Evolutionary conservation across 23 red algal species (phyloP).

Genomic region (Gracilaria domingensis): DNA sequence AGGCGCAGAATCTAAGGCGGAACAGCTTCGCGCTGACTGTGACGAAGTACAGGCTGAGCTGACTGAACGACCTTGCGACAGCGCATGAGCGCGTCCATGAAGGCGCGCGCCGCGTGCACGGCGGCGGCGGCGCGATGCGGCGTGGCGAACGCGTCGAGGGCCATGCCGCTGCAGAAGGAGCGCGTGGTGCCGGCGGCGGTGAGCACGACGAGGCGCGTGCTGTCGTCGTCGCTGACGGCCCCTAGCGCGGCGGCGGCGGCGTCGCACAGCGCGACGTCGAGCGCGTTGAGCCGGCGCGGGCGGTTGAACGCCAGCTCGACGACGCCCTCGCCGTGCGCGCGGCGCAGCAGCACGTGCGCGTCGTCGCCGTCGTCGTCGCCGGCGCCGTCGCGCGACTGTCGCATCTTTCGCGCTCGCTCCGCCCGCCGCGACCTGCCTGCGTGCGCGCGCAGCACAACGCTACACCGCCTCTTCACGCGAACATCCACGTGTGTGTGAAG

Average conservation of each 20-base stretch:
- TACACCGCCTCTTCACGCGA: no score
- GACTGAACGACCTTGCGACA: conserved; percentile 55
- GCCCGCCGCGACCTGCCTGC: no score
- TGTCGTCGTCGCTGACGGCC: not conserved
- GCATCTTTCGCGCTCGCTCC: no score
- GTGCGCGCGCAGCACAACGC: no score
- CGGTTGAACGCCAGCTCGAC: conserved; percentile 56
- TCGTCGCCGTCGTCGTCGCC: not conserved
- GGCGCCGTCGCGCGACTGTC: no score
- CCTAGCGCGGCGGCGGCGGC: conserved; percentile 15
- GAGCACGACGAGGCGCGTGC: conserved; percentile 32
- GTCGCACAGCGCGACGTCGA: conserved; percentile 28
- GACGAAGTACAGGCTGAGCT: conserved; percentile 55
- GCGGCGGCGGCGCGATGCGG: not conserved
- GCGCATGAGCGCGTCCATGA: conserved; percentile 72
- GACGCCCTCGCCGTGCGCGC: not conserved
- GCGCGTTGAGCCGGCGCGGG: conserved; percentile 53
- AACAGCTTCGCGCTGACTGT: conserved; percentile 70
- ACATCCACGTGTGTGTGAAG: no score
- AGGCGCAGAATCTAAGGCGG: conserved; percentile 47
- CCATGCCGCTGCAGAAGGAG: conserved; percentile 64
- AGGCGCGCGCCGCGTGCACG: conserved; percentile 39
- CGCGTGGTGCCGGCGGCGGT: conserved; percentile 24
- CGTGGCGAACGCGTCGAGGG: conserved; percentile 19
- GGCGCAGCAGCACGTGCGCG: not conserved